Evolutionary conservation across 2,329 filamentous ascomycete genomes (phyloP).

Genomic region (Clarireedia paspali): DNA sequence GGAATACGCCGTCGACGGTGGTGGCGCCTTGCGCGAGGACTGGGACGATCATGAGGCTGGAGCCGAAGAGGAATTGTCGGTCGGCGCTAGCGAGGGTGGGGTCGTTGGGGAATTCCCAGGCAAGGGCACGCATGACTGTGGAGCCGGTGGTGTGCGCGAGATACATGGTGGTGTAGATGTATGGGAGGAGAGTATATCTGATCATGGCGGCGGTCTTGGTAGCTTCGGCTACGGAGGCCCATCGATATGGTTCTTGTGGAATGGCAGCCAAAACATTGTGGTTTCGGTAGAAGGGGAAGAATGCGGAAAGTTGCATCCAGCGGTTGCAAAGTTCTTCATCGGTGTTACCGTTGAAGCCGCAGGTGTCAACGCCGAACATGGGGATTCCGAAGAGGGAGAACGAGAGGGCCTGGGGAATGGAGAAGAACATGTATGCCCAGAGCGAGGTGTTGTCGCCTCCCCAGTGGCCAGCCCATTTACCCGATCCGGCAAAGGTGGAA

Average conservation of each 20-base stretch:
- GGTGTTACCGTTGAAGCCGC: conserved; percentile 61
- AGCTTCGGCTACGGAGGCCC: conserved; percentile 58
- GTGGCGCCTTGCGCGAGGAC: conserved; percentile 55
- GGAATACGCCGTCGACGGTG: conserved; percentile 59
- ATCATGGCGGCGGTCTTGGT: conserved; percentile 60
- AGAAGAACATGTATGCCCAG: conserved; percentile 68
- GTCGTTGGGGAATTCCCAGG: conserved; percentile 69
- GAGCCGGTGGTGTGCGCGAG: conserved; percentile 55
- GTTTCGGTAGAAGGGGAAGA: conserved; percentile 74
- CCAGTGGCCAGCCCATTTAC: conserved; percentile 75
- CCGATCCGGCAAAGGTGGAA: conserved; percentile 71
- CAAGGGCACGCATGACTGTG: conserved; percentile 65
- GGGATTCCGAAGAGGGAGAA: conserved; percentile 70
- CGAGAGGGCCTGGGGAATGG: conserved; percentile 68
- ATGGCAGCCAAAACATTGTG: conserved; percentile 58
- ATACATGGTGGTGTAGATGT: conserved; percentile 69
- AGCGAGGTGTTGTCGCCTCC: conserved; percentile 66
- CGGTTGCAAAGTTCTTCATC: conserved; percentile 64
- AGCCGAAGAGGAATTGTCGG: conserved; percentile 64
- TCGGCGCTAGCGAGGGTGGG: conserved; percentile 59
- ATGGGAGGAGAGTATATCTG: conserved; percentile 63
- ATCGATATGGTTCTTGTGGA: conserved; percentile 64
- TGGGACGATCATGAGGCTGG: conserved; percentile 57
- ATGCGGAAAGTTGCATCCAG: conserved; percentile 67
- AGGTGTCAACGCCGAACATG: conserved; percentile 67